Conservation (phyloP, 2,329 filamentous ascomycete species). For the Hymenoscyphus scutula region DNA sequence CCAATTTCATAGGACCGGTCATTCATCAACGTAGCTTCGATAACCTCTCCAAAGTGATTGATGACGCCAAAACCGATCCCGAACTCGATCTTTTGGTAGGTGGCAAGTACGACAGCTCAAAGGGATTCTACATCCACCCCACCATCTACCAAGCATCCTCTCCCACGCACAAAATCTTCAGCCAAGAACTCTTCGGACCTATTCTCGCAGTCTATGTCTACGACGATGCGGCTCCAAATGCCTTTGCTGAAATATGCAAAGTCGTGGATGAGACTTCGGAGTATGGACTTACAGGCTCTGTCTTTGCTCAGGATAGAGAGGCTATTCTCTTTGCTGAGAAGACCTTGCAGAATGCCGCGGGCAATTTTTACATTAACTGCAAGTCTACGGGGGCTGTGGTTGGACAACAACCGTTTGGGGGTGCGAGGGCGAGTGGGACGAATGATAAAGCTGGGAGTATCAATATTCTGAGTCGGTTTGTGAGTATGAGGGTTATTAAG, state of each 20-base stretch:
- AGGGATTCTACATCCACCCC: constrained; percentile 81
- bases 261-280: constrained; percentile 70
- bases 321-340: constrained; percentile 68
- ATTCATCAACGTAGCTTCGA: constrained; percentile 76
- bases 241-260: constrained; percentile 58
- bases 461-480: constrained; percentile 63
- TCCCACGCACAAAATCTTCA: constrained; percentile 71
- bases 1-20: constrained; percentile 83
- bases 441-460: constrained; percentile 71
- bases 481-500: constrained; percentile 67
- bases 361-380: constrained; percentile 86
- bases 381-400: constrained; percentile 75
- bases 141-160: constrained; percentile 77
- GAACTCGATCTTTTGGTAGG: constrained; percentile 72
- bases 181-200: constrained; percentile 79
- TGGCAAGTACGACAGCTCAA: constrained; percentile 72
- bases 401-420: constrained; percentile 71
- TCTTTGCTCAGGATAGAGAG: constrained; percentile 69
- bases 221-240: constrained; percentile 60
- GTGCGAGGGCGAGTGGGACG: constrained; percentile 64
- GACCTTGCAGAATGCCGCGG: constrained; percentile 67
- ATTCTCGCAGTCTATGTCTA: constrained; percentile 74
- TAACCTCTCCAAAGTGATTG: constrained; percentile 74
- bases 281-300: constrained; percentile 74
- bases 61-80: constrained; percentile 70